Evolutionary conservation across 2,329 filamentous ascomycete species (phyloP).

Genomic region (Lasiodiplodia hormozganensis): DNA sequence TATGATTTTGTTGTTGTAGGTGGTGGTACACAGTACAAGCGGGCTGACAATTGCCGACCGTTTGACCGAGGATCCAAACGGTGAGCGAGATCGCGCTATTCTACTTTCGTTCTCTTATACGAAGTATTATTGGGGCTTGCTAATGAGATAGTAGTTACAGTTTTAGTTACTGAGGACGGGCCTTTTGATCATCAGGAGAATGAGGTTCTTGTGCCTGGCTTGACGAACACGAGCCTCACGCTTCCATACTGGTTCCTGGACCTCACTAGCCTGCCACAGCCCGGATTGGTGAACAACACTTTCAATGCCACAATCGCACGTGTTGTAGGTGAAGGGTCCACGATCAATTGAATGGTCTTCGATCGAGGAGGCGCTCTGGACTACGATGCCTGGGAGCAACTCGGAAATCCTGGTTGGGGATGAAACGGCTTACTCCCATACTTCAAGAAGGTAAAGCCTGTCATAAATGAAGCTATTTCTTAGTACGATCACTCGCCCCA

Average conservation of each 20-base stretch:
- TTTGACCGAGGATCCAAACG: constrained; percentile 40
- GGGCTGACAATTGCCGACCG: constrained; percentile 31
- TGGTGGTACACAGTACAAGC: constrained; percentile 31
- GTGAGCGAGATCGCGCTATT: constrained; percentile 30
- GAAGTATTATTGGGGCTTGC: not conserved
- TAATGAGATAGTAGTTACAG: not conserved
- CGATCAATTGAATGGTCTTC: constrained; percentile 50
- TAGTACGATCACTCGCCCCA: not conserved
- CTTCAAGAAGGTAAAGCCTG: constrained; percentile 4
- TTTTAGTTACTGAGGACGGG: too few relatives aligned
- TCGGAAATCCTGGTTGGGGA: constrained; percentile 43
- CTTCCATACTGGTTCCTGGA: constrained; percentile 23
- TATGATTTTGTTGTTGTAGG: constrained; percentile 29
- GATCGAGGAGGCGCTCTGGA: constrained; percentile 47
- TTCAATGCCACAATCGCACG: constrained; percentile 48
- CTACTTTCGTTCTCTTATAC: not conserved
- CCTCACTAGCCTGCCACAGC: constrained; percentile 40
- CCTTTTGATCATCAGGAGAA: not conserved
- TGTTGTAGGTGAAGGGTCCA: constrained; percentile 46
- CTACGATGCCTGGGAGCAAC: constrained; percentile 42
- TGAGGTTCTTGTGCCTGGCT: not conserved
- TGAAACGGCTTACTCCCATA: constrained; percentile 40
- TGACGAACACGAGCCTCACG: not conserved
- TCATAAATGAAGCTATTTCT: not conserved
- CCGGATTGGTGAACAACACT: constrained; percentile 48